These are phyloP conservation scores for Hordeum marinum DNA, from an alignment of 176 grass and related monocot species.

Conservation along the genomic window DNA sequence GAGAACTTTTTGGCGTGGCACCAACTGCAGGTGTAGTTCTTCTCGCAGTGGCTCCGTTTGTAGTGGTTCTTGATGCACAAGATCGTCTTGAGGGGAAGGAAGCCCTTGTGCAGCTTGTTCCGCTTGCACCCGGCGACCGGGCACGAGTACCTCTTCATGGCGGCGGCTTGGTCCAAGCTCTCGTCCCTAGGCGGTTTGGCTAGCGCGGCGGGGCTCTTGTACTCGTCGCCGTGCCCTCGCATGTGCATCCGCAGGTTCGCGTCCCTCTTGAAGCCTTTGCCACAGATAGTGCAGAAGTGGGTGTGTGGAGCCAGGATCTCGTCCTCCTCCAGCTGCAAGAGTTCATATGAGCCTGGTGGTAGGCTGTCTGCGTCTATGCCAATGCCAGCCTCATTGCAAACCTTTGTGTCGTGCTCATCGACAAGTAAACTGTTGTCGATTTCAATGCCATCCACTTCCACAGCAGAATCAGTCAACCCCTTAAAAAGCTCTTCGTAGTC, in stretches of 20 bases:
- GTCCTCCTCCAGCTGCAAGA: conserved; percentile 75
- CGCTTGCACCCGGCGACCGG: conserved; percentile 68
- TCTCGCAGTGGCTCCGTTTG: conserved; percentile 73
- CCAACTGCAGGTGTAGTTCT: conserved; percentile 63
- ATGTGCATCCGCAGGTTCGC: conserved; percentile 87
- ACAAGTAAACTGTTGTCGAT: conserved; percentile 7
- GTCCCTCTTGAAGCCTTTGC: conserved; percentile 82
- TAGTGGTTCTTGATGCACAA: conserved; percentile 88
- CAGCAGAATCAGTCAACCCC: conserved; percentile 29
- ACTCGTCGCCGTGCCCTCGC: conserved; percentile 75
- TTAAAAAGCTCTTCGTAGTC: conserved; percentile 54
- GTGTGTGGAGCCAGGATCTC: conserved; percentile 80
- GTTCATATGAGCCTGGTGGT: conserved; percentile 39
- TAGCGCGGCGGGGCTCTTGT: conserved; percentile 67
- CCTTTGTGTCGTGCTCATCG: conserved; percentile 43
- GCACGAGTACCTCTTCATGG: conserved; percentile 66
- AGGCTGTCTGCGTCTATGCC: conserved; percentile 45
- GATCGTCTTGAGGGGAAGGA: conserved; percentile 74
- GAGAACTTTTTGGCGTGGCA: conserved; percentile 77
- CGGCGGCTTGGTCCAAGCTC: conserved; percentile 23
- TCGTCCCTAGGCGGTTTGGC: conserved; percentile 53
- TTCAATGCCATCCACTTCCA: conserved; percentile 23
- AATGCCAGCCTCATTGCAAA: conserved; percentile 31
- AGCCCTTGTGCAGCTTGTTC: conserved; percentile 74
- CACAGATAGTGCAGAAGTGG: conserved; percentile 71